Evolutionary conservation across 345 rosid genomes (phyloP), one percentile per base, ranked within the genome.

Genomic region (Citrus hindsii): DNA sequence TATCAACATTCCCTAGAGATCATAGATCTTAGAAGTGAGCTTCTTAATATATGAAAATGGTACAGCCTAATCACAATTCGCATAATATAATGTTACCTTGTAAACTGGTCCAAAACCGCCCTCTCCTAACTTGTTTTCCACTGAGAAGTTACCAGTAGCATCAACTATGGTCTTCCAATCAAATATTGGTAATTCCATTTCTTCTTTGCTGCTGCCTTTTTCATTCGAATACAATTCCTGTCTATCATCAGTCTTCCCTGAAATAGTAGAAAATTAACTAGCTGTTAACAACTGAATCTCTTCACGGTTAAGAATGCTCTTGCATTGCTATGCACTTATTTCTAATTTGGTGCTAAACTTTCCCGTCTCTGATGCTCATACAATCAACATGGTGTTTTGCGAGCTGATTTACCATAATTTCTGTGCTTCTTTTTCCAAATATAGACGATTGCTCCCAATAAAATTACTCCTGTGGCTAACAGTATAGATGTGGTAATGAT

Each of bases 91-190:
- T 73, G 56, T 56, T 86, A 46, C 51, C 51, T 46, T 46, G 51
- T 46, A 13, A 46, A 46, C 51, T 46, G 51, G 51, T 12, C 51
- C 51, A 46, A 46, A 46, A 12, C 51, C 51, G 3, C 51, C 51
- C 51, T 46, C 51, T 46, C 51, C 51, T 9, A 87, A 76, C 77
- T 81, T 85, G 27, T 79, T 85, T 6, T 28, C 53, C 14, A 7
- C 4, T n/a, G 86, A 77, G 65, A 87, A 87, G 27, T 80, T 78
- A 18, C 73, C 16, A 1, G 88, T 85, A 14, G 88, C 88, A 21
- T 61, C 30, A 51, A 46, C 68, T 59, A 86, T 76, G 0, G 81
- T 67, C 12, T 35, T 75, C 37, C 84, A 81, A 37, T 88, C 85
- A 56, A 82, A 81, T 42, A 75, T 69, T 12, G 81, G 86, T 14